Evolutionary conservation across 176 grass and related monocot species (phyloP).

Genomic region (Musa itinerans): DNA sequence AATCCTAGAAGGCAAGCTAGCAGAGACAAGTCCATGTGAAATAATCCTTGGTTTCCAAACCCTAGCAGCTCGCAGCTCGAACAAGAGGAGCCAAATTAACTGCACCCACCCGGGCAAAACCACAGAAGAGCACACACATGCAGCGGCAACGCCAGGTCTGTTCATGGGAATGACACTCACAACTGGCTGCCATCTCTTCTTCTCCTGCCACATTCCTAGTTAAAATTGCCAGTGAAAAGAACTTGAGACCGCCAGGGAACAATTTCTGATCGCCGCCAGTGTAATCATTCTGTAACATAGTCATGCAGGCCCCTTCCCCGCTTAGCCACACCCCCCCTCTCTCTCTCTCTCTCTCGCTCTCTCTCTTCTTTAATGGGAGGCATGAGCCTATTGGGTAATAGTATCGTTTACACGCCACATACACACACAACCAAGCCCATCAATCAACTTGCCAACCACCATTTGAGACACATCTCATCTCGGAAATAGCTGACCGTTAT

Average conservation of each 20-base stretch:
- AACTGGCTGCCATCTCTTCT: not conserved
- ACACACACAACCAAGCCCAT: no score
- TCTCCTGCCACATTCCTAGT: not conserved
- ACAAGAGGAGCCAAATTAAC: constrained; percentile 20
- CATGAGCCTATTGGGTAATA: not conserved
- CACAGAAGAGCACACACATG: not conserved
- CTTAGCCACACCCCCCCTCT: not conserved
- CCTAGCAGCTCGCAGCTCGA: constrained; percentile 21
- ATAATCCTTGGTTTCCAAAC: constrained; percentile 41
- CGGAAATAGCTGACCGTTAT: not conserved
- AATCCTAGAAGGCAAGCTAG: constrained; percentile 7
- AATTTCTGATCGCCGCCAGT: constrained; percentile 36
- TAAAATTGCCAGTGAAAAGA: not conserved
- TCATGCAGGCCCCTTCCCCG: not conserved
- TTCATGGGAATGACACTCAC: not conserved
- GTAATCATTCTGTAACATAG: constrained; percentile 42
- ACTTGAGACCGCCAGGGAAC: constrained; percentile 22
- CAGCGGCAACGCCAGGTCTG: no score
- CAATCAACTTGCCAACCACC: not conserved
- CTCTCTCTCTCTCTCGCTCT: not conserved
- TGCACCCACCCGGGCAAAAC: not conserved
- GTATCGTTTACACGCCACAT: no score
- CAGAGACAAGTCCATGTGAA: constrained; percentile 41
- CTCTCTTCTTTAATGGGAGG: not conserved
- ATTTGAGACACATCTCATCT: not conserved